Base-by-base conservation (phyloP, 148 eudicot genomes). In the Chenopodium formosanum region DNA sequence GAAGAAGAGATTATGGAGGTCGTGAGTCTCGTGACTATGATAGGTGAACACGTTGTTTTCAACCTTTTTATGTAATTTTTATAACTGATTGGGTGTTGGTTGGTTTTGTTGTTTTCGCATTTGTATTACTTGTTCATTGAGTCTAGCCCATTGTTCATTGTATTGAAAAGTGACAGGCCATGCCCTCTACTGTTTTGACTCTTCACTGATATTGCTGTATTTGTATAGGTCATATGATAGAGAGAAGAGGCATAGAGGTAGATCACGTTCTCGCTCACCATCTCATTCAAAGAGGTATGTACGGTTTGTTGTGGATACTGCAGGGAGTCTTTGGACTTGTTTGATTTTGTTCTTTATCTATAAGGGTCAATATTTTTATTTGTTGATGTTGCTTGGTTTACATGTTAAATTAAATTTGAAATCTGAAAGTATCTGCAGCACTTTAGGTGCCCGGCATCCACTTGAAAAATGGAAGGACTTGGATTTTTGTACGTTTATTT, bases 191-290 rank as follows among this genome's bases (percentile, higher is more conserved):
- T 34, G 32, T 82, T 58, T 34, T 9, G 7, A 20, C 52, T 9
- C 25, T 68, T 66, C 19, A 16, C 37, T 58, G 44, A 80, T 52
- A 7, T 68, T 73, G 14, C 10, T 27, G 0, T 34, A 34, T 77
- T 82, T 74, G 77, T 34, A 82, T 89, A 89, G 97, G 90, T 81
- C 82, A 32, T 85, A 86, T 84, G 92, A 90, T 47, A 88, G 88
- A 87, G 94, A 89, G 46, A 89, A 87, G 81, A 88, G 84, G 72
- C 86, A 89, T 78, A 89, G 92, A 84, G 90, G 84, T 52, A 91
- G 91, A 84, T 88, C 89, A 56, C 79, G 84, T 62, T 83, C 91
- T 74, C 85, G 84, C 65, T 91, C 90, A 79, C 90, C 84, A 74
- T 88, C 88, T 58, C 87, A 53, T 74, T 86, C 92, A 23, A 89